phyloP scores from a whole-genome alignment of 495 filamentous ascomycete genomes.

The Astrothelium macrocarpum region DNA sequence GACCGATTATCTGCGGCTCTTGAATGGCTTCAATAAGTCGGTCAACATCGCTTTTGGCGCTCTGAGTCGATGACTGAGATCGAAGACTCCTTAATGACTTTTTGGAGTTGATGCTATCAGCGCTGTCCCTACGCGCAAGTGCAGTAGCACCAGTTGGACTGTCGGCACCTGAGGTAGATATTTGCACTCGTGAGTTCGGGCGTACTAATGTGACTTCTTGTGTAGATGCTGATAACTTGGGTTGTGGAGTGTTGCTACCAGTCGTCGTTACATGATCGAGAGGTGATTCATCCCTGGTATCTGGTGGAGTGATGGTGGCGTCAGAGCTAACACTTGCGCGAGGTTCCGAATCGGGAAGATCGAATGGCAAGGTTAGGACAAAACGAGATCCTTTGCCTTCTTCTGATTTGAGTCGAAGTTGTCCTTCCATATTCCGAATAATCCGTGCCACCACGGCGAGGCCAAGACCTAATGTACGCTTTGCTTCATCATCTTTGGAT shows the following conservation, averaged over 20 bases:
- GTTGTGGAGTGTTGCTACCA: constrained; percentile 23
- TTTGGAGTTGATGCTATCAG: constrained; percentile 35
- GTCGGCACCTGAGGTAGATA: constrained; percentile 9
- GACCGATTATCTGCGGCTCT: constrained; percentile 40
- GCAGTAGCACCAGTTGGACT: neutral
- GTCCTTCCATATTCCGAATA: constrained; percentile 83
- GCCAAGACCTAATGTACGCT: constrained; percentile 62
- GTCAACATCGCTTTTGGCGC: constrained; percentile 59
- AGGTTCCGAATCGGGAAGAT: constrained; percentile 43
- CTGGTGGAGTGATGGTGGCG: neutral
- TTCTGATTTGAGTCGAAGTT: constrained; percentile 79
- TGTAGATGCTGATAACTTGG: constrained; percentile 3
- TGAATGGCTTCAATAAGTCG: constrained; percentile 67
- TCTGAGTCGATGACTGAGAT: constrained; percentile 24
- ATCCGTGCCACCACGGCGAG: constrained; percentile 79
- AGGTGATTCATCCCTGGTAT: neutral
- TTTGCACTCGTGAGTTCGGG: neutral
- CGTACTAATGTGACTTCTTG: constrained; percentile 8
- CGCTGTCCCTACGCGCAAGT: constrained; percentile 29
- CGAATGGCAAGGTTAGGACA: constrained; percentile 60
- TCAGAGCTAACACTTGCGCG: neutral
- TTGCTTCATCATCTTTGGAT: constrained; percentile 21
- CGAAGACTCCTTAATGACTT: constrained; percentile 38
- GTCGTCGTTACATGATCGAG: neutral
- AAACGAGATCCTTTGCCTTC: constrained; percentile 79